A percentile compares a stretch with the other conserved stretches of the same genome.
These are phyloP conservation scores for Orbilia quercus DNA, from an alignment of 2,329 filamentous ascomycete genomes.

Conservation along the genomic window DNA sequence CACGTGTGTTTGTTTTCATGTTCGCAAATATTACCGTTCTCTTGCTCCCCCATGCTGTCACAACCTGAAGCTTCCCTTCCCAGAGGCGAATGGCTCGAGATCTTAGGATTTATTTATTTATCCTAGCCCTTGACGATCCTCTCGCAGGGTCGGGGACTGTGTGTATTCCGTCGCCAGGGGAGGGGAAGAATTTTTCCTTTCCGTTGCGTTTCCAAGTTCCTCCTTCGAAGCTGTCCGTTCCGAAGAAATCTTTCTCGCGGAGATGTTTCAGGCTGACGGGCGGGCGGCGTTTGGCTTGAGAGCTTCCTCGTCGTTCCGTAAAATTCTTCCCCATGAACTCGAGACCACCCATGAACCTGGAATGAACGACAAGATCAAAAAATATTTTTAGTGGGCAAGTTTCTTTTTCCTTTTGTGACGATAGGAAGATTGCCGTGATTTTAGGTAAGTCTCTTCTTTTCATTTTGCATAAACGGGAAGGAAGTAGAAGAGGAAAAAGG, in stretches of 20 bases:
- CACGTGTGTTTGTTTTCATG: constrained; percentile 47
- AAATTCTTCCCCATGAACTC: constrained; percentile 38
- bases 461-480: constrained; percentile 54
- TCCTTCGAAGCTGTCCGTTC: constrained; percentile 26
- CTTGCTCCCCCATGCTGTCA: constrained; percentile 33
- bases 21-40: constrained; percentile 25
- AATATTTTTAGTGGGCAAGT: constrained; percentile 17
- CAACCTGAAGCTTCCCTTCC: too few relatives aligned
- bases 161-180: constrained; percentile 9
- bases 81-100: constrained; percentile 15
- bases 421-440: constrained; percentile 43
- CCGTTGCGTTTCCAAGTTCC: constrained; percentile 5
- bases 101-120: constrained; percentile 34
- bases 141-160: constrained; percentile 15
- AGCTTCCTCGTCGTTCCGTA: constrained; percentile 48
- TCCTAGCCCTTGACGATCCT: constrained; percentile 25
- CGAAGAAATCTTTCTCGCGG: constrained; percentile 37
- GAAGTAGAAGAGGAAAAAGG: constrained; percentile 40
- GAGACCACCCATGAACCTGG: too few relatives aligned
- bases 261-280: constrained; percentile 44
- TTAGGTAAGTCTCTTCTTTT: constrained; percentile 39
- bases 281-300: constrained; percentile 29
- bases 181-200: constrained; percentile 48
- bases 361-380: constrained; percentile 21
- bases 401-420: constrained; percentile 33